Percentiles rank a stretch among this genome's conserved stretches.
Conservation (phyloP, 192 early-diverging fungal species). For the Coemansia sp. region DNA sequence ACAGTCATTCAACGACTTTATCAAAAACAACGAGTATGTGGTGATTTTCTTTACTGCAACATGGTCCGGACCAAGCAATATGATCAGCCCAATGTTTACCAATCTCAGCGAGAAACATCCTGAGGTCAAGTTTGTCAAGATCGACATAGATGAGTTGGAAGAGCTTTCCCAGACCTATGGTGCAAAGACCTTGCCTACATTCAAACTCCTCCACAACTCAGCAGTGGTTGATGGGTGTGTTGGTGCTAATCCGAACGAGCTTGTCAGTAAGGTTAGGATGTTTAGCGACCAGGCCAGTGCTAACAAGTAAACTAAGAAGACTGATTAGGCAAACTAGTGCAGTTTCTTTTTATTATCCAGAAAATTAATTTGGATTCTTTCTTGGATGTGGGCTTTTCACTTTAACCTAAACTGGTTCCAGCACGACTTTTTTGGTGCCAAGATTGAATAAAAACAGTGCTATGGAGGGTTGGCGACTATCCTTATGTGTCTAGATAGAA, state of each 20-base stretch:
- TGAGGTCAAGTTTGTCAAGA: conserved; percentile 69
- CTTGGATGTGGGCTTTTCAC: too few species aligned
- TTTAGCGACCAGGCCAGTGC: conserved; percentile 13
- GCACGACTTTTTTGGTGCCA: too few species aligned
- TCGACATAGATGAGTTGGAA: conserved; percentile 75
- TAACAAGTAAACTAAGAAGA: not conserved
- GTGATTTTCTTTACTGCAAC: too few species aligned
- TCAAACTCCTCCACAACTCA: conserved; percentile 67
- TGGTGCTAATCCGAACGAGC: conserved; percentile 19
- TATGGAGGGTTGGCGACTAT: too few species aligned
- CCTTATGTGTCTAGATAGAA: too few species aligned
- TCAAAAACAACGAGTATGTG: too few species aligned
- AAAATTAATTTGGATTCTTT: too few species aligned
- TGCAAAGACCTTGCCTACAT: conserved; percentile 70
- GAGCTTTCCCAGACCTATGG: conserved; percentile 39
- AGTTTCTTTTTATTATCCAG: too few species aligned
- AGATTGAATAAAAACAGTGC: too few species aligned
- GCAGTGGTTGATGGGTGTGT: conserved; percentile 55
- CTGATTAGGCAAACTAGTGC: not conserved
- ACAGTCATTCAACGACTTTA: too few species aligned
- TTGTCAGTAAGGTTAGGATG: conserved; percentile 1
- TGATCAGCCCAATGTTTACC: conserved; percentile 66
- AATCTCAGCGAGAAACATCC: conserved; percentile 56
- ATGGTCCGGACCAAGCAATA: too few species aligned
- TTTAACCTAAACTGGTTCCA: not conserved